Percentiles rank a stretch among this genome's conserved stretches.
These are phyloP conservation scores for Neonectria punicea DNA, from an alignment of 2,329 filamentous ascomycete genomes.

Conservation along the genomic window DNA sequence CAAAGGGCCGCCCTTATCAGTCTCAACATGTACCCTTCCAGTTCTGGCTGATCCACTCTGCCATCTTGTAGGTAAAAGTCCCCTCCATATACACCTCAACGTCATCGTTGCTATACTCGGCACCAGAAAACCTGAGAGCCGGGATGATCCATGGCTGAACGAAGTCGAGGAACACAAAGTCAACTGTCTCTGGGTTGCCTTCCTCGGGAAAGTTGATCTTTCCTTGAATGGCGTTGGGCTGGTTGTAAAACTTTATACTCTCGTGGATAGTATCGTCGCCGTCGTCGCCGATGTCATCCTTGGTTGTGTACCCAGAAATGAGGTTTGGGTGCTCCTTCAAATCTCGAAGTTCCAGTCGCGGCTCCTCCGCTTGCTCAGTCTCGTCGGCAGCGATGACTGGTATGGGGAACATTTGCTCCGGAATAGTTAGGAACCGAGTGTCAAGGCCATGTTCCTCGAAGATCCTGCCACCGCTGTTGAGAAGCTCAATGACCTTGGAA, in stretches of 20 bases:
- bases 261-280: slow-evolving; percentile 92
- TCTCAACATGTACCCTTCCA: slow-evolving; percentile 62
- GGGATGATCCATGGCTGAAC: slow-evolving; percentile 83
- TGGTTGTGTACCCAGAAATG: slow-evolving; percentile 83
- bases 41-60: slow-evolving; percentile 67
- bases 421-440: slow-evolving; percentile 60
- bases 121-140: slow-evolving; percentile 72
- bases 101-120: slow-evolving; percentile 59
- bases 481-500: slow-evolving; percentile 69
- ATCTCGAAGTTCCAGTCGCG: slow-evolving; percentile 47
- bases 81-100: slow-evolving; percentile 63
- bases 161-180: slow-evolving; percentile 93
- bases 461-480: slow-evolving; percentile 67
- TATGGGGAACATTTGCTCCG: slow-evolving; percentile 53
- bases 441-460: slow-evolving; percentile 52
- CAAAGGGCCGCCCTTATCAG: background rate
- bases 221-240: slow-evolving; percentile 87
- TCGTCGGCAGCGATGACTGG: slow-evolving; percentile 27
- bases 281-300: slow-evolving; percentile 82
- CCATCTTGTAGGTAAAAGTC: slow-evolving; percentile 66
- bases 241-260: slow-evolving; percentile 76
- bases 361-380: slow-evolving; percentile 35
- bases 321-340: slow-evolving; percentile 54
- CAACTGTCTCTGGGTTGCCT: slow-evolving; percentile 75
- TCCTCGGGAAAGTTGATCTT: slow-evolving; percentile 69